Base-by-base conservation (phyloP, 768 basidiomycete genomes). In the Russula virescens region DNA sequence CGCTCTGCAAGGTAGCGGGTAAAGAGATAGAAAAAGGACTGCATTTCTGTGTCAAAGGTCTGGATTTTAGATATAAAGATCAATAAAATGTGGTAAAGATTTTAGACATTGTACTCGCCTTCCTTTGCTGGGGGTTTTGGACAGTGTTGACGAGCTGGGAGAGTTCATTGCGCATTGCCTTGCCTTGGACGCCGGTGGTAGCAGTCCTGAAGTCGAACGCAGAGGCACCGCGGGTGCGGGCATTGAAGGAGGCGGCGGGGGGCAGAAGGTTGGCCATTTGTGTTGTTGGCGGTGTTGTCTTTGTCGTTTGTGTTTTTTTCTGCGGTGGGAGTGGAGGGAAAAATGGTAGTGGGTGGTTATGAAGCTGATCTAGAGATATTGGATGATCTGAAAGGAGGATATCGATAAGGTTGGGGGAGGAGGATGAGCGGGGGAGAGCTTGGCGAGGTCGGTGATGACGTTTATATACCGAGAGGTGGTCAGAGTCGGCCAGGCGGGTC, bases 171-270 rank as follows among this genome's bases (percentile, higher is more conserved):
- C 94, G 87, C 96, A 98, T 98, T 60, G 94, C 81, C 80, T 97
- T 98, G 85, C 83, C 80, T 19, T 79, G 79, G 61, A 83, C 79
- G 63, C 80, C 80, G 13, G 80, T 82, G 43, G 78, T 95, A 66
- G 96, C 96, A n/a, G 93, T 95, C 81, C 95, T 94, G 85, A 96
- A 96, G 78, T 98, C 90, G 79, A 91, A 87, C 74, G 91, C 88
- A 68, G 83, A 85, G 58, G 85, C 83, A 68, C 89, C 89, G 62
- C 89, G 85, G 58, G 82, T 83, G 65, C 89, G 86, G 71, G 84
- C 80, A 68, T 80, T 84, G 82, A 88, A 78, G 61, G 87, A 81
- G 66, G 90, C 87, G 70, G 74, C 75, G 68, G 84, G 81, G 57
- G 86, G 87, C 74, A 85, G 78, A 25, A 79, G 75, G 45, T 68